Conservation (phyloP, 805 yeast genomes). For the Wickerhamiella australiensis region DNA sequence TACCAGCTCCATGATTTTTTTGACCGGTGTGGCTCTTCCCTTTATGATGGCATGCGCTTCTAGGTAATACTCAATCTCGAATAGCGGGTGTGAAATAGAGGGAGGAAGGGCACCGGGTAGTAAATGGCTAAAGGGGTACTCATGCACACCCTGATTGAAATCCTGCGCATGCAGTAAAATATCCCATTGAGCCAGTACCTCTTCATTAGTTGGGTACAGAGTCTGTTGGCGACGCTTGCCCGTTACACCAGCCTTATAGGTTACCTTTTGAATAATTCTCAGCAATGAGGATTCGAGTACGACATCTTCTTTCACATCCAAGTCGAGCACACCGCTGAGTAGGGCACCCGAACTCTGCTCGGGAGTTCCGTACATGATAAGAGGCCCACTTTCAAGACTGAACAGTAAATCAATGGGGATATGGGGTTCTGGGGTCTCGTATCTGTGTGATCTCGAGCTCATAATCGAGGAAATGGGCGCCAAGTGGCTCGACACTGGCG, state of each 20-base stretch:
- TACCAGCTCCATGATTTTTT: conserved; percentile 29
- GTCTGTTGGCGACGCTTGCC: neutral
- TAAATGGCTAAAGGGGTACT: conserved; percentile 83
- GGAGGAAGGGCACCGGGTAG: conserved; percentile 85
- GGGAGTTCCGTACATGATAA: conserved; percentile 70
- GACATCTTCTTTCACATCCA: conserved; percentile 47
- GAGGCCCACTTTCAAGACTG: conserved; percentile 76
- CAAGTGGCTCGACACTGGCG: neutral
- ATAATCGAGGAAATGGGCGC: neutral
- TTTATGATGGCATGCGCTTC: conserved; percentile 35
- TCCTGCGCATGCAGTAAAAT: conserved; percentile 46
- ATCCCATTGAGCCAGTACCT: conserved; percentile 79
- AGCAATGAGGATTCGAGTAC: conserved; percentile 19
- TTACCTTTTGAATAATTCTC: conserved; percentile 55
- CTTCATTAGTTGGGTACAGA: conserved; percentile 19
- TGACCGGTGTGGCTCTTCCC: conserved; percentile 25
- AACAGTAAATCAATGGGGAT: conserved; percentile 10
- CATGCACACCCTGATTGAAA: conserved; percentile 56
- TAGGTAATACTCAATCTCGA: conserved; percentile 62
- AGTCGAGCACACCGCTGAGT: conserved; percentile 61
- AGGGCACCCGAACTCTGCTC: conserved; percentile 74
- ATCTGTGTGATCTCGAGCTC: neutral
- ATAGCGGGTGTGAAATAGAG: conserved; percentile 44
- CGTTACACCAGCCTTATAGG: conserved; percentile 11
- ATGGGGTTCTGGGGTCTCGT: conserved; percentile 1